These are phyloP conservation scores for Picochlorum sp. DNA, from an alignment of 139 green algal genomes.

Conservation along the genomic window DNA sequence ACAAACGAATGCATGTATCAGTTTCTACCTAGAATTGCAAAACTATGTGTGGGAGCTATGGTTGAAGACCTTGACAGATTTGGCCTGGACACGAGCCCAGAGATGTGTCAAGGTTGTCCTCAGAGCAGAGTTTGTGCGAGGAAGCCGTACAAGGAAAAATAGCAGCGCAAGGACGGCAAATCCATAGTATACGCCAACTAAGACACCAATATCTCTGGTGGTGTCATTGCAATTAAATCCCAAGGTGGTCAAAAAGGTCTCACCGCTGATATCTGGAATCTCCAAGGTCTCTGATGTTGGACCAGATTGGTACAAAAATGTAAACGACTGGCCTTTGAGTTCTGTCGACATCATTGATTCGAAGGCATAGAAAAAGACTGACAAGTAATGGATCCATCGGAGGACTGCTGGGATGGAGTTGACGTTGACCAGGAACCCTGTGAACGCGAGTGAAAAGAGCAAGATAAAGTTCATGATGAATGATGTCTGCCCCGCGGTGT, in stretches of 20 bases:
- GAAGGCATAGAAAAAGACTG: constrained; percentile 39
- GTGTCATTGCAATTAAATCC: constrained; percentile 22
- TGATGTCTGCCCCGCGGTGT: constrained; percentile 46
- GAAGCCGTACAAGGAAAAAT: constrained; percentile 23
- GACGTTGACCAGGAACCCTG: constrained; percentile 8
- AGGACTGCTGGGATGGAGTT: constrained; percentile 28
- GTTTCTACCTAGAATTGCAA: too few species aligned
- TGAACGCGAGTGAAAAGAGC: constrained; percentile 64
- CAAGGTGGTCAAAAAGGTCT: constrained; percentile 21
- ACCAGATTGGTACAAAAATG: neutral
- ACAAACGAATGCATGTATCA: too few species aligned
- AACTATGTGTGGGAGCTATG: too few species aligned
- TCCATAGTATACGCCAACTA: constrained; percentile 22
- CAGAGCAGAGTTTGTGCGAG: neutral
- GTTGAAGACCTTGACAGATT: neutral
- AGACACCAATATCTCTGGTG: constrained; percentile 20
- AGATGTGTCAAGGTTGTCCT: neutral
- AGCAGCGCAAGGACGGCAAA: constrained; percentile 13
- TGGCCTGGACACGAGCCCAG: neutral
- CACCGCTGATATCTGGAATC: constrained; percentile 14
- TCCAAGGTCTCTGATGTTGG: constrained; percentile 3
- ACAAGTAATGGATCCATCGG: constrained; percentile 61
- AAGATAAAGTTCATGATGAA: constrained; percentile 74
- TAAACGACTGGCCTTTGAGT: constrained; percentile 2
- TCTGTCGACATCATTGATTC: constrained; percentile 29